These are phyloP conservation scores for Penicillium verrucosum DNA, from an alignment of 2,329 filamentous ascomycete genomes.

Conservation along the genomic window DNA sequence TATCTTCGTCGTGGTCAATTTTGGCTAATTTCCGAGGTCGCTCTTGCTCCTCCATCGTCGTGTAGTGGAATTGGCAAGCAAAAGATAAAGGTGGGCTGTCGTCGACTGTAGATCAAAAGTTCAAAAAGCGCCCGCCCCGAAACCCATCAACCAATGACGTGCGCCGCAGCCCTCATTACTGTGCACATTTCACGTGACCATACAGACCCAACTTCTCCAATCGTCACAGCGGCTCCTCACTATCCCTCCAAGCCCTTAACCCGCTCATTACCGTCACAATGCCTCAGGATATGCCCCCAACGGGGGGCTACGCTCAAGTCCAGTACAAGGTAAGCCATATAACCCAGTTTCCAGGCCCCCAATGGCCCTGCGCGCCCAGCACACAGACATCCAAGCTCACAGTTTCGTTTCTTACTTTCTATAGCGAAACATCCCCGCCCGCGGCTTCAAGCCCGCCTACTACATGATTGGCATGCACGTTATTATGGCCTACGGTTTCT, in stretches of 20 bases:
- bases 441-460: conserved; percentile 79
- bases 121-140: conserved; percentile 15
- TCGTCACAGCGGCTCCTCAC: conserved; percentile 19
- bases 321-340: conserved; percentile 79
- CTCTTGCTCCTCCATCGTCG: conserved; percentile 53
- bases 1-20: conserved; percentile 39
- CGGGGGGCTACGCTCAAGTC: conserved; percentile 89
- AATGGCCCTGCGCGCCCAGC: conserved; percentile 1
- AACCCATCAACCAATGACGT: conserved; percentile 28
- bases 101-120: conserved; percentile 17
- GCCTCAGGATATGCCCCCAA: conserved; percentile 96
- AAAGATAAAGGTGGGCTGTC: conserved; percentile 9
- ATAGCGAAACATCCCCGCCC: conserved; percentile 86
- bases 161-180: conserved; percentile 31
- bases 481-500: conserved; percentile 89
- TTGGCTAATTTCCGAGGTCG: conserved; percentile 56
- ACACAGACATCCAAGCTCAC: conserved; percentile 7
- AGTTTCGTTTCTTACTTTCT: conserved; percentile 1
- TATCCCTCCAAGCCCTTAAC: conserved; percentile 18
- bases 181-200: conserved; percentile 29
- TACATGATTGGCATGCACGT: conserved; percentile 73
- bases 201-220: conserved; percentile 30
- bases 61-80: background rate
- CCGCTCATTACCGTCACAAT: conserved; percentile 53
- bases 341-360: background rate